Conservation (phyloP, 176 grass and related monocot species). For the Oryza glaberrima region DNA sequence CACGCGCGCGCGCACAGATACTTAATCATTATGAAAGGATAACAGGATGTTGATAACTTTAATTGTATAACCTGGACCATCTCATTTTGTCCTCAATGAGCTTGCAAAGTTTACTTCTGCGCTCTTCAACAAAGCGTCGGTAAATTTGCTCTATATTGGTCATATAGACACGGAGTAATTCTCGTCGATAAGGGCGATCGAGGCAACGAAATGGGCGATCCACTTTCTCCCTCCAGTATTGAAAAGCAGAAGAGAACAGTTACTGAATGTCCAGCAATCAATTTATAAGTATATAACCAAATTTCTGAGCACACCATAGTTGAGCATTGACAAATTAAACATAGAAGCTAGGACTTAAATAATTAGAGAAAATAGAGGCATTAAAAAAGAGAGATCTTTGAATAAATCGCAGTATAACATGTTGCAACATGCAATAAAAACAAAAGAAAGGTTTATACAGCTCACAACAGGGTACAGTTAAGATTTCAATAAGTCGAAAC, state of each 20-base stretch:
- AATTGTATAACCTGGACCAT: constrained; percentile 81
- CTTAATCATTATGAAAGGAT: neutral
- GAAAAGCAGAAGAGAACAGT: constrained; percentile 33
- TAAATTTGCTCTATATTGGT: constrained; percentile 94
- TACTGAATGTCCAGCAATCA: constrained; percentile 34
- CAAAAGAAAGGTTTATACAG: constrained; percentile 23
- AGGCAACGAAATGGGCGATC: constrained; percentile 80
- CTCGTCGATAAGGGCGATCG: constrained; percentile 74
- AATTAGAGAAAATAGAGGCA: neutral
- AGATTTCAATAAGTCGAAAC: neutral
- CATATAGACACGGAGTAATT: constrained; percentile 79
- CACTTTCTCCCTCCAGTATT: constrained; percentile 68
- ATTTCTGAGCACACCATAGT: constrained; percentile 21
- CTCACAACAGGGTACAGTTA: constrained; percentile 18
- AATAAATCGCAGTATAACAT: neutral
- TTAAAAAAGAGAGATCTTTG: constrained; percentile 24
- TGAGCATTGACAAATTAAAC: constrained; percentile 17
- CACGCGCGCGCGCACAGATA: neutral
- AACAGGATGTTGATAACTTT: neutral
- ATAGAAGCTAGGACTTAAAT: constrained; percentile 22
- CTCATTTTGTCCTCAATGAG: constrained; percentile 80
- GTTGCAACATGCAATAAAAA: constrained; percentile 21
- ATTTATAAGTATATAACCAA: constrained; percentile 26
- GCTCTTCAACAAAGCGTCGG: constrained; percentile 73
- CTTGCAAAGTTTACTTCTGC: constrained; percentile 66